phyloP scores from a whole-genome alignment of 768 basidiomycete species.

The Podaxis rugospora region DNA sequence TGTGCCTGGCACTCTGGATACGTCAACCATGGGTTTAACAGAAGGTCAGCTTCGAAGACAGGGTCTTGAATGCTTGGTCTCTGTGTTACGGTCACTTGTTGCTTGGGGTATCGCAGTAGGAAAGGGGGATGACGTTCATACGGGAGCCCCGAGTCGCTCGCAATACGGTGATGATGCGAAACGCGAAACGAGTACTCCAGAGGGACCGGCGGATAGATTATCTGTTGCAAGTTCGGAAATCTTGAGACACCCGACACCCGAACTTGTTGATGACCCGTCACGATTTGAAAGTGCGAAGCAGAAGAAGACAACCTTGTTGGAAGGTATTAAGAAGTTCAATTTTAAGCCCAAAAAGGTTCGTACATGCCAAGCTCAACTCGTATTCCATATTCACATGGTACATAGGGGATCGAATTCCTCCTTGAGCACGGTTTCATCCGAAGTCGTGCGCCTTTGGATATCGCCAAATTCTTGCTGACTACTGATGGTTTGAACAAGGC shows the following conservation, averaged over 20 bases:
- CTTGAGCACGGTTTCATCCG: conserved; percentile 85
- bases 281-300: conserved; percentile 95
- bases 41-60: conserved; percentile 86
- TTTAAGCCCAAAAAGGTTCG: conserved; percentile 95
- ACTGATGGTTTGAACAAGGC: conserved; percentile 94
- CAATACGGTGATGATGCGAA: conserved; percentile 49
- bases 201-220: conserved; percentile 52
- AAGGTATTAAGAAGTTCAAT: conserved; percentile 97
- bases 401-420: conserved; percentile 84
- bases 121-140: conserved; percentile 38
- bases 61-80: conserved; percentile 90
- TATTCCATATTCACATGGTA: conserved; percentile 4
- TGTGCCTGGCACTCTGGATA: conserved; percentile 64
- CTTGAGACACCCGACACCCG: conserved; percentile 69
- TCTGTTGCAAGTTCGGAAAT: conserved; percentile 49
- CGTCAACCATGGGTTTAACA: conserved; percentile 61
- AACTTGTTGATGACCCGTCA: conserved; percentile 83
- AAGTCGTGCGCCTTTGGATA: conserved; percentile 63
- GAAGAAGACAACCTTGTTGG: conserved; percentile 89
- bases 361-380: neutral
- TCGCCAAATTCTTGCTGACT: conserved; percentile 80
- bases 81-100: conserved; percentile 85
- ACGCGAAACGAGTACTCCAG: conserved; percentile 49
- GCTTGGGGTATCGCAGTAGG: conserved; percentile 75
- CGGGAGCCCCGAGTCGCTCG: conserved; percentile 37